Base-by-base conservation (phyloP, 176 grass and related monocot species). In the Rhynchospora tenuis region DNA sequence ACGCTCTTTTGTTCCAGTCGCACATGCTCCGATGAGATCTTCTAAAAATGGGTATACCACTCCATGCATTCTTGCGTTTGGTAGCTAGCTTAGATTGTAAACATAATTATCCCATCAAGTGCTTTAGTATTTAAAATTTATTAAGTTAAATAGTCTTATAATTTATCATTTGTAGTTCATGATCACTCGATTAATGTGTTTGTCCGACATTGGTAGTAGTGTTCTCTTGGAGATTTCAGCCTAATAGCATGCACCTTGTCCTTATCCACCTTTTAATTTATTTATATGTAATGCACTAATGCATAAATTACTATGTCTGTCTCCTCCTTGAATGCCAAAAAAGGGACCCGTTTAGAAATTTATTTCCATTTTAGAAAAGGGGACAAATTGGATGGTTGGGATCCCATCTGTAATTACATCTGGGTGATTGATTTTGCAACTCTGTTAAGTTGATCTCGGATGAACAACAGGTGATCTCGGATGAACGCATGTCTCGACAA, bases 231-330 rank as follows among this genome's bases (percentile, higher is more conserved):
- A 76, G 48, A 76, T 76, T 76, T 76, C 46, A 55, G 6, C 73
- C 73, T 29, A 23, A 76, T 76, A 55, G 73, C 73, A 76, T 28
- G 73, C 48, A 76, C 46, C 47, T 76, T 76, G 73, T 76, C 73
- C 6, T 55, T 31, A 56, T 77, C 50, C 26, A 52, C 50, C 15
- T 56, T 77, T 77, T 75, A 29, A 31, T 29, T 75, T 72, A 29
- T 54, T 12, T 76, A 16, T 56, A 27, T 31, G 13, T 76, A 31
- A 8, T 31, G 24, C 50, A 31, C 56, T 76, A 31, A 8, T 31
- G 24, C 50, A 31, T 77, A 56, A 77, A 56, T 17, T 56, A 56
- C 31, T 56, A 55, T 17, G 73, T 31, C 26, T n/a, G 73, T 77
- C 73, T n/a, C 73, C 73, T 55, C 7, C 73, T 17, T 56, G 14